Evolutionary conservation across 495 filamentous ascomycete genomes (phyloP).

Genomic region (Hyaloscypha hepaticicola): DNA sequence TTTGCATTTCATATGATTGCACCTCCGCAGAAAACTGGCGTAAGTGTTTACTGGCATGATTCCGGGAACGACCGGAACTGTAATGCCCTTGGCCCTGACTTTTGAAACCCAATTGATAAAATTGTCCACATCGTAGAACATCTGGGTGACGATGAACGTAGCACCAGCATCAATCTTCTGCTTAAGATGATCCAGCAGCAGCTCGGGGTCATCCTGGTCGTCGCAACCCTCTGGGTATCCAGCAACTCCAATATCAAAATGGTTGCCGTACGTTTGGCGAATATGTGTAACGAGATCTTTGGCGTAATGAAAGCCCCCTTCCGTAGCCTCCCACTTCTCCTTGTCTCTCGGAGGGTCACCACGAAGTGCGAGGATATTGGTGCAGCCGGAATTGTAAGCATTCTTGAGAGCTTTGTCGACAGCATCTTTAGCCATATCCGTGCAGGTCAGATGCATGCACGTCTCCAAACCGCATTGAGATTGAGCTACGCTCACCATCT

Average conservation of each 20-base stretch:
- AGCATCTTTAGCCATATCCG: slow-evolving; percentile 91
- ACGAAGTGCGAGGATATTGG: slow-evolving; percentile 93
- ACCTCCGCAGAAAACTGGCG: slow-evolving; percentile 83
- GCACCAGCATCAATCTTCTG: slow-evolving; percentile 96
- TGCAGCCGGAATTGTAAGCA: slow-evolving; percentile 94
- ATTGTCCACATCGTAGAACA: slow-evolving; percentile 98
- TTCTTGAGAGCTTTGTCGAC: slow-evolving; percentile 84
- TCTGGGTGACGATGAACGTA: slow-evolving; percentile 94
- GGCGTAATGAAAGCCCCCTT: slow-evolving; percentile 87
- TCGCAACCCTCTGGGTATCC: slow-evolving; percentile 97
- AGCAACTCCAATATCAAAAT: slow-evolving; percentile 97
- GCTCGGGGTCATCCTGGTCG: slow-evolving; percentile 81
- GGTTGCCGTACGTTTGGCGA: slow-evolving; percentile 81
- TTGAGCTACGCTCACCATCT: slow-evolving; percentile 97
- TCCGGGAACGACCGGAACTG: slow-evolving; percentile 88
- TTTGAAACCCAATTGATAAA: slow-evolving; percentile 89
- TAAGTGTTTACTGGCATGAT: slow-evolving; percentile 99
- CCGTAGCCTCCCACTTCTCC: slow-evolving; percentile 86
- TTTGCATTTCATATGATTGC: slow-evolving; percentile 81
- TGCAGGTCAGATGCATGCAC: slow-evolving; percentile 99
- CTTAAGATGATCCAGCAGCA: slow-evolving; percentile 88
- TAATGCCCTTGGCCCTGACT: slow-evolving; percentile 80
- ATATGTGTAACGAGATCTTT: slow-evolving; percentile 94
- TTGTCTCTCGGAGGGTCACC: slow-evolving; percentile 95
- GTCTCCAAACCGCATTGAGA: slow-evolving; percentile 96